phyloP scores from a whole-genome alignment of 345 rosid species.

The Ceriops zippeliana region DNA sequence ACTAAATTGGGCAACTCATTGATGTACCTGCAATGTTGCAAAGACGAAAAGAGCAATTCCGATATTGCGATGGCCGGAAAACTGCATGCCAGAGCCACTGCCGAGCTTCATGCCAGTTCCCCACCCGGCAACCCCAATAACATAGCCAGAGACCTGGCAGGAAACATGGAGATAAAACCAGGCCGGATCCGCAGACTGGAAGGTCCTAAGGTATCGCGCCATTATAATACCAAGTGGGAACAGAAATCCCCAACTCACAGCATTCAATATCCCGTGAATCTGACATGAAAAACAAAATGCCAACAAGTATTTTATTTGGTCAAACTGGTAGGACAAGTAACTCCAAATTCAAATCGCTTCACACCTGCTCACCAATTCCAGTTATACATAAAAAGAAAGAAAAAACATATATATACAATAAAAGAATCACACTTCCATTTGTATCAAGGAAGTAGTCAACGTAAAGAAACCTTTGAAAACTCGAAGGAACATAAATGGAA shows the following conservation, averaged over 20 bases:
- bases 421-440: too few species aligned
- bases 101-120: constrained; percentile 85
- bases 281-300: constrained; percentile 17
- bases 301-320: neutral
- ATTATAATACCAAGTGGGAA: constrained; percentile 64
- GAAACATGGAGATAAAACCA: constrained; percentile 79
- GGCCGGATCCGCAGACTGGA: constrained; percentile 73
- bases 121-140: constrained; percentile 90
- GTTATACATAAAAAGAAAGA: too few species aligned
- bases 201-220: constrained; percentile 65
- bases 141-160: constrained; percentile 77
- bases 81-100: constrained; percentile 49
- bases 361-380: neutral
- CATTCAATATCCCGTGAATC: constrained; percentile 87
- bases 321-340: neutral
- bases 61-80: constrained; percentile 47
- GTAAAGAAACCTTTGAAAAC: too few species aligned
- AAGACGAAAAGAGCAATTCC: constrained; percentile 68
- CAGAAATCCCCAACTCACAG: constrained; percentile 84
- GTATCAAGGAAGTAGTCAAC: too few species aligned
- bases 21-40: constrained; percentile 69
- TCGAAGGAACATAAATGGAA: too few species aligned
- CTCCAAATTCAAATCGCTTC: neutral
- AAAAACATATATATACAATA: too few species aligned
- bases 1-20: neutral